phyloP scores from a whole-genome alignment of 148 eudicot species.

The Cornus controversa region DNA sequence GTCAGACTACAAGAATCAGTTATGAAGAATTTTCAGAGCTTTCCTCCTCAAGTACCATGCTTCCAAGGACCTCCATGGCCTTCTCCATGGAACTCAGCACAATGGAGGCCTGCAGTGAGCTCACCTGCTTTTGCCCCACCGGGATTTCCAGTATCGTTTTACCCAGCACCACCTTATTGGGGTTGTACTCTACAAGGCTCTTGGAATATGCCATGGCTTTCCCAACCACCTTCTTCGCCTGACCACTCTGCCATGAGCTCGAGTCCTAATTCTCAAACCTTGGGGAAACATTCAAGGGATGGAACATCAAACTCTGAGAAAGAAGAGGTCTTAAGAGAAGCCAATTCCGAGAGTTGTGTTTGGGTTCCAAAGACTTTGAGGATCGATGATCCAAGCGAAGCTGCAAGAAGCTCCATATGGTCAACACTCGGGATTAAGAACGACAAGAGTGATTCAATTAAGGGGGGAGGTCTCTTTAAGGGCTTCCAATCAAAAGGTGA shows the following conservation, averaged over 20 bases:
- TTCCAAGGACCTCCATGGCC: slow-evolving; percentile 36
- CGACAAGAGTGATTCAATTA: slow-evolving; percentile 17
- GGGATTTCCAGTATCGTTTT: slow-evolving; percentile 40
- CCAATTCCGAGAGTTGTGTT: slow-evolving; percentile 17
- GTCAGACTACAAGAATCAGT: slow-evolving; percentile 19
- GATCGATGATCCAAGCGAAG: slow-evolving; percentile 39
- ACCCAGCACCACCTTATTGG: slow-evolving; percentile 49
- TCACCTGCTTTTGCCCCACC: slow-evolving; percentile 25
- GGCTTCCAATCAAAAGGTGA: slow-evolving; percentile 30
- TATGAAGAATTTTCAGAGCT: slow-evolving; percentile 15
- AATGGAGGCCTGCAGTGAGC: slow-evolving; percentile 8
- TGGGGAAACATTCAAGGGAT: slow-evolving; percentile 74
- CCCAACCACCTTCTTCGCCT: slow-evolving; percentile 21
- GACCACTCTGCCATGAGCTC: slow-evolving; percentile 23
- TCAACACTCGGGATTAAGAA: slow-evolving; percentile 46
- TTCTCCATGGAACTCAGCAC: slow-evolving; percentile 39
- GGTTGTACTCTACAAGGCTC: slow-evolving; percentile 26
- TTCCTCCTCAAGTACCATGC: slow-evolving; percentile 32
- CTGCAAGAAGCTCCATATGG: slow-evolving; percentile 53
- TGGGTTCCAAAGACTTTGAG: slow-evolving; percentile 43
- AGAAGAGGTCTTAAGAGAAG: slow-evolving; percentile 17
- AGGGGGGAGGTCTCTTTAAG: slow-evolving; percentile 32
- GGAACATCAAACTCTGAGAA: slow-evolving; percentile 20
- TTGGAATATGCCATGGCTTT: slow-evolving; percentile 43
- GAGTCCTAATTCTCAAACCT: slow-evolving; percentile 33